Conservation (phyloP, 208 protist genomes). For the Kentomonas sorsogonicus region DNA sequence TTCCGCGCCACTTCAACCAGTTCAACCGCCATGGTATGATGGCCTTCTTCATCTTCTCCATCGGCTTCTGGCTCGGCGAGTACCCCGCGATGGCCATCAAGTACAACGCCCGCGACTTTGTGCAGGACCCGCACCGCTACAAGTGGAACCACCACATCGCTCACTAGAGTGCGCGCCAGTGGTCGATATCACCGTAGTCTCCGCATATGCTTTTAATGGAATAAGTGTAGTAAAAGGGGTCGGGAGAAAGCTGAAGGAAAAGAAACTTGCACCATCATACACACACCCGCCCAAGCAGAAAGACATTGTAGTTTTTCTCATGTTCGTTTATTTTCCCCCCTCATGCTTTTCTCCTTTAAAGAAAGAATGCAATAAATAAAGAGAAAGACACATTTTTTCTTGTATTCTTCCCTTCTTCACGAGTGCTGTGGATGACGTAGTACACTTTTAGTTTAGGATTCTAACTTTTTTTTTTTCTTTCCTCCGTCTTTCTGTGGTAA, state of each 20-base stretch:
- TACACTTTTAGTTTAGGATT: constrained; percentile 2
- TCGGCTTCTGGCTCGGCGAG: constrained; percentile 75
- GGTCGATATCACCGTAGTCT: too few species aligned
- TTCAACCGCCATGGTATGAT: constrained; percentile 80
- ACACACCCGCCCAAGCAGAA: too few species aligned
- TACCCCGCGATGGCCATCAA: constrained; percentile 83
- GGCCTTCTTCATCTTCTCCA: constrained; percentile 80
- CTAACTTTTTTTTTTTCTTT: constrained; percentile 1
- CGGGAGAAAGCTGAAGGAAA: too few species aligned
- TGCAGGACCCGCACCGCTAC: constrained; percentile 84
- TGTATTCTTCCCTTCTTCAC: too few species aligned
- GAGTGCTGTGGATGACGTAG: too few species aligned
- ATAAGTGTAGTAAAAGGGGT: too few species aligned
- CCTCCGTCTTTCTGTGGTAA: constrained; percentile 5
- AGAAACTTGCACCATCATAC: too few species aligned
- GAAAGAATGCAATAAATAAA: constrained; percentile 2
- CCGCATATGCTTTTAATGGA: too few species aligned
- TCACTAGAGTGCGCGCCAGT: too few species aligned
- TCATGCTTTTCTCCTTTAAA: too few species aligned
- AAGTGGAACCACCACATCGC: constrained; percentile 79
- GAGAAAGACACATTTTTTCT: not conserved
- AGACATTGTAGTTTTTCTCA: too few species aligned
- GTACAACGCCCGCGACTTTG: constrained; percentile 76
- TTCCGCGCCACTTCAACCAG: constrained; percentile 75
- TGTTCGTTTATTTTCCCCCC: too few species aligned